A percentile compares a stretch with the other conserved stretches of the same genome.
These are phyloP conservation scores for Neopestalotiopsis sp. DNA, from an alignment of 2,329 filamentous ascomycete genomes.

Conservation along the genomic window DNA sequence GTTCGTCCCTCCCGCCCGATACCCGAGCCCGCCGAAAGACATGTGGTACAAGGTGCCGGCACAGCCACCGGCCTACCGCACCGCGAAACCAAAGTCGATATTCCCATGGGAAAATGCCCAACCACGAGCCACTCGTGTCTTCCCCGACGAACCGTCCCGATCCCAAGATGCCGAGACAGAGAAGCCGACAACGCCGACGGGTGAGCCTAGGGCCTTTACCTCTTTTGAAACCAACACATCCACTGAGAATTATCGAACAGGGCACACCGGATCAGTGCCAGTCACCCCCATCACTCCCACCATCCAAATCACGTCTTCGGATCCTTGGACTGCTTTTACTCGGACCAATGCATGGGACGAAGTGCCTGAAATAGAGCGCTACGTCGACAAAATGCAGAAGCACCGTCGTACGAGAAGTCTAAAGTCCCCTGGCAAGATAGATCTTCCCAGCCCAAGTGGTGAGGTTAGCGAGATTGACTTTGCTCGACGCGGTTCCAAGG, in stretches of 20 bases:
- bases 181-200: conserved; percentile 23
- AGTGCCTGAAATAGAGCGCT: conserved; percentile 84
- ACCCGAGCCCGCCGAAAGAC: conserved; percentile 82
- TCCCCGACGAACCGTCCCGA: conserved; percentile 59
- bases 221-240: conserved; percentile 27
- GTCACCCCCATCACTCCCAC: conserved; percentile 56
- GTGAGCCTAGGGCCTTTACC: conserved; percentile 25
- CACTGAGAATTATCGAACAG: conserved; percentile 43
- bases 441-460: conserved; percentile 29
- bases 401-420: conserved; percentile 48
- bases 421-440: conserved; percentile 35
- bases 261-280: conserved; percentile 45
- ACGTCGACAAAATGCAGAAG: conserved; percentile 79
- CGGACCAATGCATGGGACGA: conserved; percentile 92
- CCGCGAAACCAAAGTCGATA: conserved; percentile 68
- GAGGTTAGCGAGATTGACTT: conserved; percentile 39
- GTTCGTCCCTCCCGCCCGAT: conserved; percentile 77
- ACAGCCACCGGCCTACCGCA: conserved; percentile 57
- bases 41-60: conserved; percentile 89
- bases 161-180: conserved; percentile 24
- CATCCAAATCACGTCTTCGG: conserved; percentile 51
- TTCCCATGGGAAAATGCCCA: conserved; percentile 89
- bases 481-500: conserved; percentile 57
- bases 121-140: conserved; percentile 68
- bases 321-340: conserved; percentile 77